phyloP scores from a whole-genome alignment of 192 early-diverging fungal species.

The Linnemannia elongata region DNA sequence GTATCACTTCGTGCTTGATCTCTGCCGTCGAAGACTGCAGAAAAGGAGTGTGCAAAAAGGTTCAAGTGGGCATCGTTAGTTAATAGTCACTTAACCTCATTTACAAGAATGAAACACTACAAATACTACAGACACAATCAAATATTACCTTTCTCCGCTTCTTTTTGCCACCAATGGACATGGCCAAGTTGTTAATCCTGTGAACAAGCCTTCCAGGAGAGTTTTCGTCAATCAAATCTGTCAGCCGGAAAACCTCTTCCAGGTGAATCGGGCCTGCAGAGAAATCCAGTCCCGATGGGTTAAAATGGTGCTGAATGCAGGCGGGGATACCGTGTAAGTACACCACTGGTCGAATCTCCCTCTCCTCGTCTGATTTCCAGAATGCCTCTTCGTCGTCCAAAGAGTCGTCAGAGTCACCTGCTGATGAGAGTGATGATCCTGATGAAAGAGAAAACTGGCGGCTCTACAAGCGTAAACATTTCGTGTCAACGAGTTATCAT shows the following conservation, averaged over 20 bases:
- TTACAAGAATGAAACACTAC: neutral
- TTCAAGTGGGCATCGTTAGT: neutral
- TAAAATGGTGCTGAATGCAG: slow-evolving; percentile 56
- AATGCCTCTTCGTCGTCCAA: slow-evolving; percentile 34
- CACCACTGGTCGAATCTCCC: slow-evolving; percentile 34
- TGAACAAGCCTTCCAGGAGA: slow-evolving; percentile 44
- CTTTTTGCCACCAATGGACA: slow-evolving; percentile 47
- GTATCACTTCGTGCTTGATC: slow-evolving; percentile 26
- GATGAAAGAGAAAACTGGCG: slow-evolving; percentile 55
- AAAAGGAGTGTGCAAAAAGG: neutral
- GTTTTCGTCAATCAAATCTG: slow-evolving; percentile 46
- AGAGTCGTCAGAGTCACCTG: slow-evolving; percentile 53
- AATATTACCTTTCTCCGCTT: slow-evolving; percentile 44
- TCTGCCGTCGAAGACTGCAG: slow-evolving; percentile 32
- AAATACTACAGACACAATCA: neutral
- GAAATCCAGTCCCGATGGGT: slow-evolving; percentile 51
- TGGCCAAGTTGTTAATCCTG: slow-evolving; percentile 33
- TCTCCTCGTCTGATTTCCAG: slow-evolving; percentile 55
- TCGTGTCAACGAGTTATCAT: neutral
- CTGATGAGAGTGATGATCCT: slow-evolving; percentile 51
- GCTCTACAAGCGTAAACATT: slow-evolving; percentile 15
- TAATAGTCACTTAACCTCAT: neutral
- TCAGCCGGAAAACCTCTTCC: slow-evolving; percentile 51
- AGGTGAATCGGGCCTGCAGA: slow-evolving; percentile 49
- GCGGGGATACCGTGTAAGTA: slow-evolving; percentile 51